A percentile compares a stretch with the other conserved stretches of the same genome.
Conservation (phyloP, 495 filamentous ascomycete species). For the Penicillium herquei region DNA sequence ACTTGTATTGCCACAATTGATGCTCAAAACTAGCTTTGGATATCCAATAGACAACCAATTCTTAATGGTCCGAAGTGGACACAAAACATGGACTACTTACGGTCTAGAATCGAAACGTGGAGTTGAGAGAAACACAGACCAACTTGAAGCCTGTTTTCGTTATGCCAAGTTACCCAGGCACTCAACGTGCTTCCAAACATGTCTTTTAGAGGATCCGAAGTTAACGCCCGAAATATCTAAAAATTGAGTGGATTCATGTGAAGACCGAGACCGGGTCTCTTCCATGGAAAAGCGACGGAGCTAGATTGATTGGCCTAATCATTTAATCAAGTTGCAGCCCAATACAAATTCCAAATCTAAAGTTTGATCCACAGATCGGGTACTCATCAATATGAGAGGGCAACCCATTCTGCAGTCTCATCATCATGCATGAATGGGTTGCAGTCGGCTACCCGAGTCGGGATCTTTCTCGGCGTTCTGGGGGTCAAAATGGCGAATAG, state of each 20-base stretch:
- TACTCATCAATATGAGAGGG: not conserved
- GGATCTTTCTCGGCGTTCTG: slow-evolving; percentile 5
- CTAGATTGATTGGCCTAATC: not conserved
- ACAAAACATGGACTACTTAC: too few species aligned
- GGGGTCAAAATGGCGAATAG: too few species aligned
- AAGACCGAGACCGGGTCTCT: not conserved
- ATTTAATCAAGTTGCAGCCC: not conserved
- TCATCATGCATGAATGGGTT: slow-evolving; percentile 1
- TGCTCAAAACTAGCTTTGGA: too few species aligned
- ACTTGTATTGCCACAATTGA: too few species aligned
- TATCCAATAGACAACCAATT: too few species aligned
- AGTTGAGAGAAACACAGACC: not conserved
- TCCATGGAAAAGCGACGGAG: not conserved
- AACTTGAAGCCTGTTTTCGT: not conserved
- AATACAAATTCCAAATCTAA: not conserved
- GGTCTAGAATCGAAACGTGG: too few species aligned
- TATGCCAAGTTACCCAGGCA: not conserved
- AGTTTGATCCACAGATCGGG: not conserved
- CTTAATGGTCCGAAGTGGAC: too few species aligned
- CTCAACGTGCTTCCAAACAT: not conserved
- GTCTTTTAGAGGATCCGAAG: not conserved
- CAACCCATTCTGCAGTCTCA: not conserved
- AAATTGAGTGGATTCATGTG: not conserved
- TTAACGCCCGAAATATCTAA: not conserved
- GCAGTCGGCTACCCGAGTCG: slow-evolving; percentile 24